Base-by-base conservation (phyloP, 2,329 filamentous ascomycete species). In the Arthrobotrys musiformis region DNA sequence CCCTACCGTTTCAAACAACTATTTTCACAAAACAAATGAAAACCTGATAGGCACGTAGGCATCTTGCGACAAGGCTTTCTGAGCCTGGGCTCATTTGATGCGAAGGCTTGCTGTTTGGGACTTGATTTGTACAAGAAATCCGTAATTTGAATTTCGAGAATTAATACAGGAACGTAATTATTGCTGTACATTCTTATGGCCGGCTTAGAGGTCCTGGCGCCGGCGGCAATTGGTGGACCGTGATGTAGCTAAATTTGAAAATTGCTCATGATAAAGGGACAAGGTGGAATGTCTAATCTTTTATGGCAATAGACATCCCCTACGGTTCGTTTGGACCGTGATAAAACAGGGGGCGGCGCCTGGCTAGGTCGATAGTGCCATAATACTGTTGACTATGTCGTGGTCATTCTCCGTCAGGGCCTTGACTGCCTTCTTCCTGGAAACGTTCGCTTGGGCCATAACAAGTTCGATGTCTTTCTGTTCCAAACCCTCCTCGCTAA, bases 301-400 rank as follows among this genome's bases (percentile, higher is more conserved):
- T 35, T 37, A 58, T 58, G 33, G 2, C 30, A 24, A 24, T 1
- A 15, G 17, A 58, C 8, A 9, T 35, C n/a, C 33, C 33, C 4
- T 24, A 26, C n/a, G 33, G 5, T 24, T 33, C 17, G 13, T 4
- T 9, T 22, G 17, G 26, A 22, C 15, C 13, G n/a, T 6, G 7
- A 2, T 22, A 6, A 52, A 13, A 42, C 15, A 22, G 19, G n/a
- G 52, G 30, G 22, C 1, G n/a, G 6, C 30, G 13, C 15, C 15
- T 13, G 6, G 52, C 40, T 76, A 76, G 19, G 64, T 70, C 28
- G 72, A 76, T 68, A 99, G 87, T 81, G 94, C 94, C 95, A 99
- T 99, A 87, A 99, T 99, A 82, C 95, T 97, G 89, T 99, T 99
- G 88, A 99, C 95, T 87, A 99, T 99, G 85, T 99, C 95, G 83